Percentiles rank a stretch among this genome's conserved stretches.
phyloP scores from a whole-genome alignment of 2,329 filamentous ascomycete genomes.

The Zymoseptoria crescenta region DNA sequence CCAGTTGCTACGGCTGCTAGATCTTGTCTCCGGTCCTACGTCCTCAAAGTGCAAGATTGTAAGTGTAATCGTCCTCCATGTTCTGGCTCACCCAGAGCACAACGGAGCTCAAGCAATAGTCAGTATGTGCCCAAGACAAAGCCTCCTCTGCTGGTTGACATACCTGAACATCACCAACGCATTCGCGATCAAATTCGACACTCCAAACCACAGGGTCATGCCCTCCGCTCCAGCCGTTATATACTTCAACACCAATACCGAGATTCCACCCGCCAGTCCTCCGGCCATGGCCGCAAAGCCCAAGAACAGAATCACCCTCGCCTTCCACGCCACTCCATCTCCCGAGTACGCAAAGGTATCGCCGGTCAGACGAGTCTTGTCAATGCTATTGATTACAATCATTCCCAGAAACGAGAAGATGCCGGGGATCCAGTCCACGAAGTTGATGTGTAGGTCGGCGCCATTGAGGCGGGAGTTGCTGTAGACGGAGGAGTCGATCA shows the following conservation, averaged over 20 bases:
- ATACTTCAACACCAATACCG: constrained; percentile 62
- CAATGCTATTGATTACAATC: constrained; percentile 65
- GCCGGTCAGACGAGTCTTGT: constrained; percentile 56
- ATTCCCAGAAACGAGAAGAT: constrained; percentile 64
- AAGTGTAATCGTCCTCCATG: constrained; percentile 66
- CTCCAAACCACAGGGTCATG: constrained; percentile 59
- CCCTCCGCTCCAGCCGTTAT: constrained; percentile 52
- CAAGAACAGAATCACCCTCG: constrained; percentile 58
- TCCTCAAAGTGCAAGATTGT: constrained; percentile 55
- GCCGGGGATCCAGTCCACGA: constrained; percentile 64
- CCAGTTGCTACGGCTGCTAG: neutral
- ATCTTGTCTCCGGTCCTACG: neutral
- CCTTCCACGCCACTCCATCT: constrained; percentile 63
- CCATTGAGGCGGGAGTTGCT: constrained; percentile 56
- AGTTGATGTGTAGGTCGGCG: constrained; percentile 54
- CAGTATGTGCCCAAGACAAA: constrained; percentile 11
- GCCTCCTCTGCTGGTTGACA: constrained; percentile 19
- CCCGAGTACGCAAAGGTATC: constrained; percentile 58
- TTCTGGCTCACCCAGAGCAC: constrained; percentile 65
- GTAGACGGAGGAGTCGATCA: constrained; percentile 58
- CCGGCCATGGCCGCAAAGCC: constrained; percentile 63
- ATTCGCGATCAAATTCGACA: constrained; percentile 59
- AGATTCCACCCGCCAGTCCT: constrained; percentile 58
- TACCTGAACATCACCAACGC: constrained; percentile 60
- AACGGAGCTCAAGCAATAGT: constrained; percentile 44